phyloP scores from a whole-genome alignment of 2,329 filamentous ascomycete species.

The Pseudocercospora fuligena region DNA sequence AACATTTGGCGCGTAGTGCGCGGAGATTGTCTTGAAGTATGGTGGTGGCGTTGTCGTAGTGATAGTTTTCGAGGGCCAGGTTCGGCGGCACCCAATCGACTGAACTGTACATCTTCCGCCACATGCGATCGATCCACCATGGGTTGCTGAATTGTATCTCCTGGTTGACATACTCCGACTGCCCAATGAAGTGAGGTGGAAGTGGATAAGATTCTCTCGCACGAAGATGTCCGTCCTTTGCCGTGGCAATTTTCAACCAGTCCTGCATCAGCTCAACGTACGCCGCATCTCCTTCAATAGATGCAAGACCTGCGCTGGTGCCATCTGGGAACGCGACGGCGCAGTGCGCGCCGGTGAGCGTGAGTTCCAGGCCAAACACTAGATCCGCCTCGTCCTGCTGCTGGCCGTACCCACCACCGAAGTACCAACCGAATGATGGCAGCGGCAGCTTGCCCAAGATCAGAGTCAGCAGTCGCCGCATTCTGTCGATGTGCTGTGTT shows the following conservation, averaged over 20 bases:
- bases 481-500: neutral
- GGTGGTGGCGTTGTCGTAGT: neutral
- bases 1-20: neutral
- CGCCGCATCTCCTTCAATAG: neutral
- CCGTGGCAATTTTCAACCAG: neutral
- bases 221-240: neutral
- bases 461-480: neutral
- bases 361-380: neutral
- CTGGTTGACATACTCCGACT: neutral
- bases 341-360: neutral
- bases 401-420: neutral
- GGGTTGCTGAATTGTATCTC: neutral
- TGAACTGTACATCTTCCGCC: neutral
- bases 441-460: neutral
- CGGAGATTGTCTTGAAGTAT: neutral
- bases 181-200: neutral
- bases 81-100: neutral
- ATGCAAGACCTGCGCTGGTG: neutral
- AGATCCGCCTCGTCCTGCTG: neutral
- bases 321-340: neutral
- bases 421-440: neutral
- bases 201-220: neutral
- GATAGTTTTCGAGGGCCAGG: neutral
- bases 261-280: neutral
- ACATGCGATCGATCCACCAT: neutral